Base-by-base conservation (phyloP, 768 basidiomycete genomes). In the Auricularia cornea region DNA sequence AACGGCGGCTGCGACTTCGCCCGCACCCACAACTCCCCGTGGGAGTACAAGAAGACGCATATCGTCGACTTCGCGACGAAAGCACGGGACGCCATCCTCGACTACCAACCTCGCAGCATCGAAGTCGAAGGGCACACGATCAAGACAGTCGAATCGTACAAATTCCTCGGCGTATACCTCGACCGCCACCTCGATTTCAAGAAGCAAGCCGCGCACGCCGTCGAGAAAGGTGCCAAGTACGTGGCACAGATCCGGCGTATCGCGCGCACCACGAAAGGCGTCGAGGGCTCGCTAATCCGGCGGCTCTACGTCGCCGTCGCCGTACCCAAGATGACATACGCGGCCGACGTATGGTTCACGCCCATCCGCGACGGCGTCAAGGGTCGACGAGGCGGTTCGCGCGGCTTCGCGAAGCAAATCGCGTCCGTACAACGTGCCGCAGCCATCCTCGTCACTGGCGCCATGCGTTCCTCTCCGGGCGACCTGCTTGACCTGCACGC, bases 31-130 rank as follows among this genome's bases (percentile, higher is more conserved):
- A 71, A 74, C 64, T 75, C 68, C 0, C 61, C 60, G 28, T 77
- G 74, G 57, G 72, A 75, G 60, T 62, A 74, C 1, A 61, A 65
- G 32, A 79, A 79, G 66, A 61, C 71, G 0, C 71, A 67, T 10
- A 56, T 72, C 1, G 69, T 74, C 59, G 71, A 75, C 65, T 70
- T 69, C 59, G 62, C 70, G 11, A 32, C 38, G 8, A 8, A 8
- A 8, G 38, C 31, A 2, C 8, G 18, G 18, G 8, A 18, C 8
- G 38, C 38, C 18, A 8, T 18, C 8, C 38, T 40, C 8, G 8
- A 8, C 38, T 40, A 40, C 18, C 8, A 8, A 63, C 59, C 73
- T 2, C 57, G 72, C 3, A 72, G 71, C 0, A 78, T 74, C 41
- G 71, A 77, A 0, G 71, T 79, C 38, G 69, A 79, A 59, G 54